A percentile compares a stretch with the other conserved stretches of the same genome.
phyloP scores from a whole-genome alignment of 345 rosid species.

The Diplotaxis tenuifolia region DNA sequence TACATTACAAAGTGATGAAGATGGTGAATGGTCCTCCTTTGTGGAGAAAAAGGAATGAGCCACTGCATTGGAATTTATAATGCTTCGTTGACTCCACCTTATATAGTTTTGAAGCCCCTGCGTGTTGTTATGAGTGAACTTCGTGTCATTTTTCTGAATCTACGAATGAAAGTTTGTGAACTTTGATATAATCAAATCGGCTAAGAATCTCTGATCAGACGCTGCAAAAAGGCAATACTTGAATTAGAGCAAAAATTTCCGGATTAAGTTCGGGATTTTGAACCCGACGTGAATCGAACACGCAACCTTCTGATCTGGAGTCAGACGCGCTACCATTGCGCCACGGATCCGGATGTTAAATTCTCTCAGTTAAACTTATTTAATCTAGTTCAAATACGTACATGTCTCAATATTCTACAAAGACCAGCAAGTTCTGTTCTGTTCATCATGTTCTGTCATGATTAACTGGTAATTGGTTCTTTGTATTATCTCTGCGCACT shows the following conservation, averaged over 20 bases:
- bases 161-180: no score
- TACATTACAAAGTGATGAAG: no score
- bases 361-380: neutral
- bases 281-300: slow-evolving; percentile 94
- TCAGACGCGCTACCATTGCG: slow-evolving; percentile 98
- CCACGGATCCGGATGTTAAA: slow-evolving; percentile 60
- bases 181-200: no score
- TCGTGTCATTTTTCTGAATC: no score
- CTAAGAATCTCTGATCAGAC: neutral
- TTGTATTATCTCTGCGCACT: neutral
- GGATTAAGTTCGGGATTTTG: slow-evolving; percentile 31
- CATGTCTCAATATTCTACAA: neutral
- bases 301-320: slow-evolving; percentile 99
- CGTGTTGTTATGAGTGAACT: no score
- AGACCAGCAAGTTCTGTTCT: neutral
- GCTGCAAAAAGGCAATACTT: neutral
- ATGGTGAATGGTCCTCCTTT: no score
- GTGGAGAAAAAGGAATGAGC: no score
- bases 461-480: neutral
- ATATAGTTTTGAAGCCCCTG: no score
- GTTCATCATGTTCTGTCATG: neutral
- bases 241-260: neutral
- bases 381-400: neutral
- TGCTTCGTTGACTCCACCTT: no score
- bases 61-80: no score